Evolutionary conservation across 371 early-diverging fungal genomes (phyloP).

Genomic region (Mucor irregularis): DNA sequence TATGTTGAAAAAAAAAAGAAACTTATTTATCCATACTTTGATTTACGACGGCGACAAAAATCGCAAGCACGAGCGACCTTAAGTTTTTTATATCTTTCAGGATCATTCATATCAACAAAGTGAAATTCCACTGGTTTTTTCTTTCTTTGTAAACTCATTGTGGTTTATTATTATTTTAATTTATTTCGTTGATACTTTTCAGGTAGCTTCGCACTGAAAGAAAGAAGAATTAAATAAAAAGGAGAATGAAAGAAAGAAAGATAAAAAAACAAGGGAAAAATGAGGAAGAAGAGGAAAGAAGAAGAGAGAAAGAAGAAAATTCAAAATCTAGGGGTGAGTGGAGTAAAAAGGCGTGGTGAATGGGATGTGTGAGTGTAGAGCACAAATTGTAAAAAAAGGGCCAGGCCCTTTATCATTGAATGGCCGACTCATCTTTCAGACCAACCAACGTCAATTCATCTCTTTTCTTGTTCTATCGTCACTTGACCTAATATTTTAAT

Average conservation of each 20-base stretch:
- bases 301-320: background rate
- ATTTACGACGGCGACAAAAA: conserved; percentile 46
- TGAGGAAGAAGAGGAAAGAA: conserved; percentile 4
- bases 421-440: background rate
- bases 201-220: too few relatives aligned
- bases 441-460: background rate
- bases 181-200: too few relatives aligned
- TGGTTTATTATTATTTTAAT: too few relatives aligned
- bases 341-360: too few relatives aligned
- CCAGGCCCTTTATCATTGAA: conserved; percentile 16
- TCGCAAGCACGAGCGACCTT: conserved; percentile 46
- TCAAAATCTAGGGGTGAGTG: conserved; percentile 14
- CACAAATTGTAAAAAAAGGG: conserved; percentile 3
- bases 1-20: background rate
- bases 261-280: conserved; percentile 9
- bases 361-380: too few relatives aligned
- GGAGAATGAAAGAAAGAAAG: background rate
- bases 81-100: conserved; percentile 40
- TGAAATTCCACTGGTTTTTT: conserved; percentile 33
- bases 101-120: conserved; percentile 49
- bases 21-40: too few relatives aligned
- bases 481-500: conserved; percentile 2
- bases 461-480: background rate
- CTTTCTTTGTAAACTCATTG: conserved; percentile 22
- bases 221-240: background rate